Base-by-base conservation (phyloP, 176 grass and related monocot genomes). In the Guadua angustifolia region DNA sequence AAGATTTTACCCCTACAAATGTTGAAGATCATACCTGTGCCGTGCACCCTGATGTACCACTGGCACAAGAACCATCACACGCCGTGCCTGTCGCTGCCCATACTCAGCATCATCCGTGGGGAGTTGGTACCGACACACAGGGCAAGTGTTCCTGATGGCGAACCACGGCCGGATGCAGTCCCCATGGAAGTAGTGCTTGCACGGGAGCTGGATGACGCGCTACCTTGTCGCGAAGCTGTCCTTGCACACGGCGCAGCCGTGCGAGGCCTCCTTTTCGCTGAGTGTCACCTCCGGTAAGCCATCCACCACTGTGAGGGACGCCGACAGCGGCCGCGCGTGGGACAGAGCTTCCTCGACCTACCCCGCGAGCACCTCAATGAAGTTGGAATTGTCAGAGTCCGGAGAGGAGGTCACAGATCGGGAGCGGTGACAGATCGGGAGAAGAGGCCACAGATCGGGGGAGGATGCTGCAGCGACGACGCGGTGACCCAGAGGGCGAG, bases 121-220 rank as follows among this genome's bases (percentile, higher is more conserved):
- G 29, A 95, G 85, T 68, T 92, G 82, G 17, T 86, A 84, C 14
- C 90, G 88, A 66, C 93, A 95, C 17, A 95, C 75, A 3, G 93
- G 93, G 35, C 93, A 95, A 11, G 87, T 95, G 82, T 84, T 95
- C 67, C 88, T 86, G 68, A 95, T 90, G 61, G 29, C 74, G 7
- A 95, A 46, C 93, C 93, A 95, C 0, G 93, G 88, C 5, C 81
- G 25, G 78, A 92, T 92, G 66, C 93, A 95, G 16, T 83, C 82
- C 19, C 69, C 86, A 74, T 95, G 93, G 85, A 92, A 95, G 62
- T 83, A 88, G 43, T 95, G 93, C 16, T 79, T 83, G 88, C 93
- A 95, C 15, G 90, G 93, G 63, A 95, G 86, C 81, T 49, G 35
- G 12, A 86, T 35, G 24, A 80, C 74, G 0, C 73, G 47, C 43